These are phyloP conservation scores for Castanea crenata DNA, from an alignment of 306 rosid species.

Conservation along the genomic window DNA sequence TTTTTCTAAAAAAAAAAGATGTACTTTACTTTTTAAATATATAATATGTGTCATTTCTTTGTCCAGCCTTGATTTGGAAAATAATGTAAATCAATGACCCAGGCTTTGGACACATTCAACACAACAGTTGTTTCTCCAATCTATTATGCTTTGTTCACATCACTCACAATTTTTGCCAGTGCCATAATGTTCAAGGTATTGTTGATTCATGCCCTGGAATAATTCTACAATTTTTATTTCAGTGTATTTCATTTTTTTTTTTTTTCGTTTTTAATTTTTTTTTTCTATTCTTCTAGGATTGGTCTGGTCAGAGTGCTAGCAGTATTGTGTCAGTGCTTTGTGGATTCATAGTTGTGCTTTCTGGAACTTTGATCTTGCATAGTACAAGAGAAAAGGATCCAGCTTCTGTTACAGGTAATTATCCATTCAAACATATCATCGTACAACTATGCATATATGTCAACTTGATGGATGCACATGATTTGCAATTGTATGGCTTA, in stretches of 20 bases:
- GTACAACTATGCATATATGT: not conserved
- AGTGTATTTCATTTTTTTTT: not conserved
- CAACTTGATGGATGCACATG: not conserved
- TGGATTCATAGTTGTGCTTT: constrained; percentile 79
- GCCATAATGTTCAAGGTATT: constrained; percentile 92
- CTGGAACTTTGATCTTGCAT: constrained; percentile 83
- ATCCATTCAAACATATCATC: not conserved
- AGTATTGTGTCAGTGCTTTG: constrained; percentile 80
- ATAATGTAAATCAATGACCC: constrained; percentile 24
- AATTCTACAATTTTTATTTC: not conserved
- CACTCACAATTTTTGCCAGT: constrained; percentile 86
- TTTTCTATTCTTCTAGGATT: constrained; percentile 53
- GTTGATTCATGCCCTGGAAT: constrained; percentile 13
- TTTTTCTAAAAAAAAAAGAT: not conserved
- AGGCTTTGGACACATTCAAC: constrained; percentile 92
- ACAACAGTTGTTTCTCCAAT: constrained; percentile 89
- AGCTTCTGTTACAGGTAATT: constrained; percentile 58
- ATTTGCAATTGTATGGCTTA: not conserved
- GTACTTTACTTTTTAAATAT: not conserved
- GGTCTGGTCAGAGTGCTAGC: constrained; percentile 85
- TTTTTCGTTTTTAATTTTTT: not conserved
- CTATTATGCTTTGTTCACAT: constrained; percentile 88
- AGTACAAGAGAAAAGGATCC: constrained; percentile 68
- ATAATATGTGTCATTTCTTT: not conserved
- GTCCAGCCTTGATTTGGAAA: constrained; percentile 18